Evolutionary conservation across 805 yeast genomes (phyloP), one percentile per base, ranked within the genome.

Genomic region (Teunomyces lycoperdinae): DNA sequence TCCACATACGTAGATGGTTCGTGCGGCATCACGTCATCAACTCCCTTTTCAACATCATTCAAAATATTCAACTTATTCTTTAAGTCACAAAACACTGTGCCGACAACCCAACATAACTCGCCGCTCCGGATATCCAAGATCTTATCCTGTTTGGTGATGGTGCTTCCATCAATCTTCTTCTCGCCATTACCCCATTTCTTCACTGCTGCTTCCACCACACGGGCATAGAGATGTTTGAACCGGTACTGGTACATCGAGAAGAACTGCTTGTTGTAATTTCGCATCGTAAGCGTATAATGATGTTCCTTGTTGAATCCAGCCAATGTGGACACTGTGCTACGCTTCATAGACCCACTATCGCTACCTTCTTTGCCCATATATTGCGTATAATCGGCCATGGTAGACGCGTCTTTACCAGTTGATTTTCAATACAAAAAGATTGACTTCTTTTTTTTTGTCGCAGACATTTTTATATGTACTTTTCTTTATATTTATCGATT

Each of bases 31-130:
- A 74, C 74, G 31, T 80, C 84, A 55, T 80, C 83, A 43, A 66
- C 62, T 30, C 78, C 78, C 24, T 77, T 77, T 29, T 86, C 81
- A 7, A 92, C 90, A 52, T 94, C 98, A 38, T 81, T 80, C 47
- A 94, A 67, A 44, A 94, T 84, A 62, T 91, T 86, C 4, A 96
- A 90, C 61, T 94, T 94, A 59, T 81, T 81, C 58, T 82, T 83
- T 84, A 89, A 77, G 51, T 91, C 96, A 57, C 88, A 78, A 58
- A 85, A 89, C 0, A 91, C 76, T 0, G 97, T 89, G 2, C 99
- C 99, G 24, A 85, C 75, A 9, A 89, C 83, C 92, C 92, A 94
- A 52, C 88, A 78, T 14, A 85, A 76, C 50, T 79, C 75, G 49
- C 83, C 80, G 29, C 78, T 74, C 9, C 70, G 67, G 7, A 89